Percentiles rank a stretch among this genome's conserved stretches.
Conservation (phyloP, 768 basidiomycete species). For the Panaeolus papilionaceus region DNA sequence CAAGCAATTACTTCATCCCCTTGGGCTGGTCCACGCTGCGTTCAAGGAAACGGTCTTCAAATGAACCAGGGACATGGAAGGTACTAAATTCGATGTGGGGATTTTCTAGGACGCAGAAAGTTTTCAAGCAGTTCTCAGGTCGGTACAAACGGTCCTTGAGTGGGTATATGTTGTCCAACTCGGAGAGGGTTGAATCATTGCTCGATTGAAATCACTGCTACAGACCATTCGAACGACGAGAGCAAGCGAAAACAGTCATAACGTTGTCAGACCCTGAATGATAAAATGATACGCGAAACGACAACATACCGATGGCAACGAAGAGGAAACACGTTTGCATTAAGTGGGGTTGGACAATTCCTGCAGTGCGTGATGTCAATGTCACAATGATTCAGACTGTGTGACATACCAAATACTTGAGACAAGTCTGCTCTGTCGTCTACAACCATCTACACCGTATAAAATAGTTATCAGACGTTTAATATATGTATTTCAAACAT, state of each 20-base stretch:
- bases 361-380: no score
- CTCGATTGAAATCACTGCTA: no score
- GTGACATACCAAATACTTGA: no score
- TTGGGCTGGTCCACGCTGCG: neutral
- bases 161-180: no score
- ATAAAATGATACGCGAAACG: slow-evolving; percentile 3
- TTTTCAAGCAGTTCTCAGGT: neutral
- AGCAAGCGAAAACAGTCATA: neutral
- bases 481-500: no score
- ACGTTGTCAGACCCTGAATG: neutral
- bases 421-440: no score
- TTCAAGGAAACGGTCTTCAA: neutral
- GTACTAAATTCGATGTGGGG: neutral
- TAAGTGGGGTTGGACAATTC: no score
- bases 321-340: neutral
- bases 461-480: no score
- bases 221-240: neutral
- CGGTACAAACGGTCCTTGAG: neutral
- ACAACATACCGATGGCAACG: slow-evolving; percentile 2
- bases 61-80: slow-evolving; percentile 4
- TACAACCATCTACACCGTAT: no score
- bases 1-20: slow-evolving; percentile 12
- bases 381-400: no score
- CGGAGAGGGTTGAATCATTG: no score
- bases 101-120: neutral